A percentile compares a stretch with the other conserved stretches of the same genome.
These are phyloP conservation scores for Leucaena leucocephala DNA, from an alignment of 306 rosid genomes.

Conservation along the genomic window DNA sequence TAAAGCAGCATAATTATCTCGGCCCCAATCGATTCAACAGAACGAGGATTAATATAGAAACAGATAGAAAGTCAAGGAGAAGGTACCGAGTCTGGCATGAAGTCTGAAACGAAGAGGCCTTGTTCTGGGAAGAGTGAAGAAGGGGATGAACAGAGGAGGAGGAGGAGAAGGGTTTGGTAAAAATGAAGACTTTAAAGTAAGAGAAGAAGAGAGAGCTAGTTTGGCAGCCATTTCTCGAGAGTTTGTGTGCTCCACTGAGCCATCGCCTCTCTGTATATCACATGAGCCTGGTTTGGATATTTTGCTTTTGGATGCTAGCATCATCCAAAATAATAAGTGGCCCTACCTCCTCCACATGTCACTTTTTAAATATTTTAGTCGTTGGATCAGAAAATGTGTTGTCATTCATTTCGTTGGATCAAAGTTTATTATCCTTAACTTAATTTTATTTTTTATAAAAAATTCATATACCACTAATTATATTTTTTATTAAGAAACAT, in stretches of 20 bases:
- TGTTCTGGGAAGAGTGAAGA: slow-evolving; percentile 40
- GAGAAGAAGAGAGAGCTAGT: slow-evolving; percentile 58
- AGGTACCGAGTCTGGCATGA: slow-evolving; percentile 69
- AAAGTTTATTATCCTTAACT: too few relatives aligned
- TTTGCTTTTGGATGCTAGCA: slow-evolving; percentile 32
- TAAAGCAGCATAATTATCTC: slow-evolving; percentile 23
- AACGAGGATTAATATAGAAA: neutral
- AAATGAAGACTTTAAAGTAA: slow-evolving; percentile 46
- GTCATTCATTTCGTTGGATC: too few relatives aligned
- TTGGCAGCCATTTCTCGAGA: slow-evolving; percentile 65
- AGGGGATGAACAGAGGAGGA: slow-evolving; percentile 23
- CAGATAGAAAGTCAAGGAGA: neutral
- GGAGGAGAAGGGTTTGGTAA: slow-evolving; percentile 43
- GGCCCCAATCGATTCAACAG: slow-evolving; percentile 18
- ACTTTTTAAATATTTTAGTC: neutral
- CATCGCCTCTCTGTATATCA: slow-evolving; percentile 38
- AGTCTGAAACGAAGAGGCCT: slow-evolving; percentile 49
- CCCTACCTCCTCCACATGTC: neutral
- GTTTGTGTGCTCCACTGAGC: slow-evolving; percentile 25
- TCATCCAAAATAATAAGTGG: slow-evolving; percentile 32
- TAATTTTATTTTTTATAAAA: too few relatives aligned
- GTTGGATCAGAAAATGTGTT: too few relatives aligned
- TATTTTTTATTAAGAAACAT: too few relatives aligned
- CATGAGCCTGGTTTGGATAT: slow-evolving; percentile 44
- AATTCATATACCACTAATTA: too few relatives aligned